These are phyloP conservation scores for Globisporangium echinulatum DNA, from an alignment of 352 stramenopile genomes.

Conservation along the genomic window DNA sequence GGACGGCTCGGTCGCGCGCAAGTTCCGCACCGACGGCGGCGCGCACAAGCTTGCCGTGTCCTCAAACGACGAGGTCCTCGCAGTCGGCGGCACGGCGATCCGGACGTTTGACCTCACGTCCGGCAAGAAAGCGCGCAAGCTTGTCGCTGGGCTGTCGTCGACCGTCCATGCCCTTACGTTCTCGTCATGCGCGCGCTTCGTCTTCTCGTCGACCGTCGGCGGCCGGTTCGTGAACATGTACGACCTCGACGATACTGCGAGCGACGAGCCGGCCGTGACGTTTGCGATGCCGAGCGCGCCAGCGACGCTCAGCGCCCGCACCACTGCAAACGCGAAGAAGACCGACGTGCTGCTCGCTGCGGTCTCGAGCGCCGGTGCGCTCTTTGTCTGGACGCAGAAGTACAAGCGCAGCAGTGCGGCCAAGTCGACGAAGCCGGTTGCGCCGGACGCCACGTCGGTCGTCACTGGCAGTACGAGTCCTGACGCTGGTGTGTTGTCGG, in stretches of 20 bases:
- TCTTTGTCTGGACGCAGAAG: slow-evolving; percentile 73
- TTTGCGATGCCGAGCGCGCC: slow-evolving; percentile 68
- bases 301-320: slow-evolving; percentile 37
- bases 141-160: slow-evolving; percentile 67
- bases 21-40: slow-evolving; percentile 55
- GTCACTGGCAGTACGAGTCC: slow-evolving; percentile 18
- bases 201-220: slow-evolving; percentile 64
- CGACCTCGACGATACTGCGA: slow-evolving; percentile 49
- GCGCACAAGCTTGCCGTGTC: slow-evolving; percentile 64
- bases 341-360: slow-evolving; percentile 53
- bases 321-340: slow-evolving; percentile 47
- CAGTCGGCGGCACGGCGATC: slow-evolving; percentile 53
- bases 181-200: slow-evolving; percentile 50
- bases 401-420: slow-evolving; percentile 32
- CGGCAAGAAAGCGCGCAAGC: slow-evolving; percentile 73
- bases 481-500: slow-evolving; percentile 40
- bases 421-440: slow-evolving; percentile 60
- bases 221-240: slow-evolving; percentile 84
- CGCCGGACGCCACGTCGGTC: slow-evolving; percentile 35
- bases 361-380: slow-evolving; percentile 48
- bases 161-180: slow-evolving; percentile 68
- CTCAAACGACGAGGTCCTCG: slow-evolving; percentile 51
- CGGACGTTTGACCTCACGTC: slow-evolving; percentile 72
- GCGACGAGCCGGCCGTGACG: slow-evolving; percentile 65
- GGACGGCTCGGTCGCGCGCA: slow-evolving; percentile 43